phyloP scores from a whole-genome alignment of 495 filamentous ascomycete genomes.

The Talaromyces adpressus region DNA sequence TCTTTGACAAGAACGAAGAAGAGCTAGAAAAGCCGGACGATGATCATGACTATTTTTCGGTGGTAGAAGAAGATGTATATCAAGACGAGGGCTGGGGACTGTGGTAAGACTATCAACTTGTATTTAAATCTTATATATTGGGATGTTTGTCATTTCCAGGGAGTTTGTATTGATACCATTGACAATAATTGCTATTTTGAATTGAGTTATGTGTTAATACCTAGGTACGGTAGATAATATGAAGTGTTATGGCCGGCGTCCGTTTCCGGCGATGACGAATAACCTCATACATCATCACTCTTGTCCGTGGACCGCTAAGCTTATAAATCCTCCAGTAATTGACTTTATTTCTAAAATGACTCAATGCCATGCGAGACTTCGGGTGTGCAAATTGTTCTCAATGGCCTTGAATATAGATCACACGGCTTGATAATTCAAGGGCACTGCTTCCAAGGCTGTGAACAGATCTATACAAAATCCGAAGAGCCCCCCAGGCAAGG shows the following conservation, averaged over 20 bases:
- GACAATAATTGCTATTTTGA: neutral
- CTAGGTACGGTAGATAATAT: neutral
- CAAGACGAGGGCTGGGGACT: slow-evolving; percentile 6
- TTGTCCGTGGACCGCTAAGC: neutral
- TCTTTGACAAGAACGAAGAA: neutral
- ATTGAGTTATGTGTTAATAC: neutral
- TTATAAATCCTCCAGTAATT: no score
- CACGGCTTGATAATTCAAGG: no score
- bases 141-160: neutral
- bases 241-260: neutral
- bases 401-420: no score
- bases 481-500: neutral
- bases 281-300: slow-evolving; percentile 4
- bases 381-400: neutral
- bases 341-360: no score
- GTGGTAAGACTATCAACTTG: neutral
- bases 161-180: neutral
- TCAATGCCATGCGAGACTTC: neutral
- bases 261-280: slow-evolving; percentile 10
- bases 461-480: no score
- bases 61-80: slow-evolving; percentile 5
- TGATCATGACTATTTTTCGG: neutral
- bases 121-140: neutral
- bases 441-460: no score
- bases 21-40: neutral